Evolutionary conservation across 1,284 basidiomycete genomes (phyloP).

Genomic region (Sanguinoderma infundibulare): DNA sequence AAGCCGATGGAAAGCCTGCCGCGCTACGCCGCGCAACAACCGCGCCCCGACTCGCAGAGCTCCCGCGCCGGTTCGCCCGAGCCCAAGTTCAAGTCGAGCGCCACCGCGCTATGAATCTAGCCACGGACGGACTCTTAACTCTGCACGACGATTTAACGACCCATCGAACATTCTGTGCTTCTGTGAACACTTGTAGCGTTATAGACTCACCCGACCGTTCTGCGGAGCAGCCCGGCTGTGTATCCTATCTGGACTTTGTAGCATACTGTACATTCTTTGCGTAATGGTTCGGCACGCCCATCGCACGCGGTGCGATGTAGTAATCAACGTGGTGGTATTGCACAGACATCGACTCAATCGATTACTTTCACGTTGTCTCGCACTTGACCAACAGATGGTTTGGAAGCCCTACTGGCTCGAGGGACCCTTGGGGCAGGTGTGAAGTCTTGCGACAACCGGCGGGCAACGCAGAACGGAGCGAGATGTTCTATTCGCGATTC

Average conservation of each 20-base stretch:
- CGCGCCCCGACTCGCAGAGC: constrained; percentile 22
- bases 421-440: too few relatives aligned
- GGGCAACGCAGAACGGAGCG: too few relatives aligned
- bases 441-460: too few relatives aligned
- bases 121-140: not conserved
- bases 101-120: constrained; percentile 30
- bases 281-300: constrained; percentile 10
- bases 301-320: not conserved
- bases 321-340: not conserved
- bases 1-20: constrained; percentile 44
- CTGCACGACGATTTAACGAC: constrained; percentile 14
- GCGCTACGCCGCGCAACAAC: constrained; percentile 36
- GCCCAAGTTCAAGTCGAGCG: constrained; percentile 38
- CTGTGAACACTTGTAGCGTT: constrained; percentile 24
- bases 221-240: constrained; percentile 18
- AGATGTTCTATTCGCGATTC: too few relatives aligned
- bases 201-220: constrained; percentile 9
- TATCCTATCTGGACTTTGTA: constrained; percentile 18
- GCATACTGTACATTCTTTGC: constrained; percentile 12
- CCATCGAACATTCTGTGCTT: constrained; percentile 9
- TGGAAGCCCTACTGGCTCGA: too few relatives aligned
- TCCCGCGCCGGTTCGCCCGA: constrained; percentile 35
- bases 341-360: not conserved
- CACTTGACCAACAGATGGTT: too few relatives aligned
- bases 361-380: too few relatives aligned